phyloP scores from a whole-genome alignment of 2,329 filamentous ascomycete genomes.

The Penicillium janthinellum region DNA sequence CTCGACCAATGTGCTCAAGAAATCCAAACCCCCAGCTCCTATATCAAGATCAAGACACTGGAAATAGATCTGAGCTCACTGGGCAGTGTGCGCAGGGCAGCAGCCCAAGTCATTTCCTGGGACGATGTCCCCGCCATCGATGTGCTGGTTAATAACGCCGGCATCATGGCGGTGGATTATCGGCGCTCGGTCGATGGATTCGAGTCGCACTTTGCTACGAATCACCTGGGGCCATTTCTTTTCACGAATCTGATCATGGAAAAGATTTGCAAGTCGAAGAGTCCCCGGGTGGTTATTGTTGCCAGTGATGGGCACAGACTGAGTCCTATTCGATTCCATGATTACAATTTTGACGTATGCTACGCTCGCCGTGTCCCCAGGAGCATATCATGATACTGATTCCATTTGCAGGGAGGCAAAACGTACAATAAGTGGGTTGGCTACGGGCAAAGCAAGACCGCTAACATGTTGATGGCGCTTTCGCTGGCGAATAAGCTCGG shows the following conservation, averaged over 20 bases:
- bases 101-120: constrained; percentile 32
- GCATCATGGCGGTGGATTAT: constrained; percentile 40
- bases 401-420: constrained; percentile 23
- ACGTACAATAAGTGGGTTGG: constrained; percentile 37
- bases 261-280: constrained; percentile 30
- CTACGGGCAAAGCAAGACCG: constrained; percentile 52
- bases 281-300: constrained; percentile 47
- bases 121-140: constrained; percentile 37
- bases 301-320: constrained; percentile 50
- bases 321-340: constrained; percentile 46
- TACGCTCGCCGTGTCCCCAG: not conserved
- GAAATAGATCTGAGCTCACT: constrained; percentile 40
- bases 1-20: constrained; percentile 32
- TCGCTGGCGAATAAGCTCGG: constrained; percentile 36
- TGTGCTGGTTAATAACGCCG: constrained; percentile 49
- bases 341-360: constrained; percentile 48
- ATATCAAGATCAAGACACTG: constrained; percentile 28
- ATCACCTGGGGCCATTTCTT: constrained; percentile 45
- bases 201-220: constrained; percentile 44
- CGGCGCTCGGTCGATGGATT: constrained; percentile 37
- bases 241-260: constrained; percentile 44
- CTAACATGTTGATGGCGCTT: constrained; percentile 48
- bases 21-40: constrained; percentile 23
- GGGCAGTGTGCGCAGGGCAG: constrained; percentile 35
- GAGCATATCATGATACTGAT: not conserved